Percentiles rank a stretch among this genome's conserved stretches.
Evolutionary conservation across 2,329 filamentous ascomycete genomes (phyloP).

Genomic region (Colletotrichum neosansevieriae): DNA sequence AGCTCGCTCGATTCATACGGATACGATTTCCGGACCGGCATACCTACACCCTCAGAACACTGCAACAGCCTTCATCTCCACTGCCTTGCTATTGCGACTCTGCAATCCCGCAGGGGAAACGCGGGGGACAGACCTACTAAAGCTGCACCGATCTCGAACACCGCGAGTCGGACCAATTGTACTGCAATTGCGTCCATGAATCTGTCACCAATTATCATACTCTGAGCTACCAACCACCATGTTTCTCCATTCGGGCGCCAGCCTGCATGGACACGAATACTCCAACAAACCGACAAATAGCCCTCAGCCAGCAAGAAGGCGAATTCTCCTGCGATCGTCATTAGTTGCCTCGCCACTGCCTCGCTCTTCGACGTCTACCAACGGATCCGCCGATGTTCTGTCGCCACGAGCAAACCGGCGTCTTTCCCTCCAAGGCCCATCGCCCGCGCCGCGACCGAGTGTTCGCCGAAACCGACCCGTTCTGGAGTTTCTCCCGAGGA

Average conservation of each 20-base stretch:
- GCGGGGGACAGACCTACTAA: conserved; percentile 22
- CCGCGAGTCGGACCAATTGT: neutral
- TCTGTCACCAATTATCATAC: neutral
- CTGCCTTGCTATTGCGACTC: conserved; percentile 5
- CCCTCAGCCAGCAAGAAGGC: conserved; percentile 49
- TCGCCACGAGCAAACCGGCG: conserved; percentile 23
- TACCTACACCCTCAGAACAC: conserved; percentile 3
- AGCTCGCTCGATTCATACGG: conserved; percentile 23
- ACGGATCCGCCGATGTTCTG: neutral
- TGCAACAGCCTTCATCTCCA: conserved; percentile 8
- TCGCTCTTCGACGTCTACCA: conserved; percentile 26
- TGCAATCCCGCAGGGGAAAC: conserved; percentile 10
- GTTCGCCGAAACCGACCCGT: conserved; percentile 47
- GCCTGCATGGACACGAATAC: conserved; percentile 71
- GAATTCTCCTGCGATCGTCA: conserved; percentile 58
- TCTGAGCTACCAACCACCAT: conserved; percentile 50
- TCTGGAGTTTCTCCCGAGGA: conserved; percentile 54
- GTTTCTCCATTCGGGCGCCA: conserved; percentile 71
- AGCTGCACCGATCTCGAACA: conserved; percentile 1
- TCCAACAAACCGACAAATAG: conserved; percentile 52
- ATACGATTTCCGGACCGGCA: neutral
- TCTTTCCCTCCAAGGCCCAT: conserved; percentile 31
- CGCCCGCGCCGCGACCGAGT: conserved; percentile 30
- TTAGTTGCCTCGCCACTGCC: conserved; percentile 45
- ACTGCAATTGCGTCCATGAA: conserved; percentile 9